Base-by-base conservation (phyloP, 1,284 basidiomycete genomes). In the Fomitopsis betulina region DNA sequence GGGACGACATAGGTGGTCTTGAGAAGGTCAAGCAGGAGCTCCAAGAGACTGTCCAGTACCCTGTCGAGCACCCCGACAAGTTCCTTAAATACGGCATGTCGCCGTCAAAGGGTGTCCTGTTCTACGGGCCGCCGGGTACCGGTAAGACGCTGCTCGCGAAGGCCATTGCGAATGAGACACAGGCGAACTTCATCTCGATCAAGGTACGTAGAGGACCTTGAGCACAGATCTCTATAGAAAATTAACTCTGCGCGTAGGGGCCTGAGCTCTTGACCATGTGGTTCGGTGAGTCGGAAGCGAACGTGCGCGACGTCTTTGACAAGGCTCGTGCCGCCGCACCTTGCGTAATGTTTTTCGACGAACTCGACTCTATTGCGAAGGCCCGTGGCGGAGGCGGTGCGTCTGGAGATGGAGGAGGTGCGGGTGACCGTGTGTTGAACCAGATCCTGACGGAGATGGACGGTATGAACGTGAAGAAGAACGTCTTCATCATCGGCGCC, bases 21-120 rank as follows among this genome's bases (percentile, higher is more conserved):
- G 96, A 97, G 63, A 98, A 98, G 78, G 96, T 99, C 89, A 99
- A 99, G 82, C 88, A 88, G 76, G 96, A 99, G 79, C 82, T 99
- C 51, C 97, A 99, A 75, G 97, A 99, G 79, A 99, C 97, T 10
- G 96, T 99, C 0, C 96, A 98, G 71, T 99, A 98, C 81, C 97
- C 97, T 56, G 96, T 99, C 75, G 97, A 99, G 77, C 97, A 99
- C 73, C 97, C 97, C 62, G 97, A 99, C 75, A 98, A 98, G 81
- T 99, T 99, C 93, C 84, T 98, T 89, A 99, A 99, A 81, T 99
- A 99, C 70, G 97, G 97, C 65, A 97, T 99, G 93, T 94, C 94
- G 40, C 96, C 97, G 4, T 97, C 94, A 40, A 98, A 98, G 82
- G 97, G 96, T 85, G 96, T 98, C 53, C 78, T 96, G 69, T 98